Evolutionary conservation across 2,329 filamentous ascomycete species (phyloP), one percentile per base, ranked within the genome.

Genomic region (Botrytis galanthina): DNA sequence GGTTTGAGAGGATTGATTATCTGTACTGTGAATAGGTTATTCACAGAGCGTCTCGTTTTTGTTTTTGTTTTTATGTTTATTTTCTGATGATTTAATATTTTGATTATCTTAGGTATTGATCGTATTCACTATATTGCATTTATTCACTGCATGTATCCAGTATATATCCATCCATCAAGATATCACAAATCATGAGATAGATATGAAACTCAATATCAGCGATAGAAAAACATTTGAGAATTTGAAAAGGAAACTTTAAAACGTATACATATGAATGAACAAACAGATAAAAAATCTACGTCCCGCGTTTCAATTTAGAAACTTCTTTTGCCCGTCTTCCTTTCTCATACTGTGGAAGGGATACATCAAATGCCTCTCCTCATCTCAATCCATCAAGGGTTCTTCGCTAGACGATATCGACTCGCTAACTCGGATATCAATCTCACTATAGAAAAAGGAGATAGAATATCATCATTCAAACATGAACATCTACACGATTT

Each of bases 271-370:
- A 42, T 42, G 16, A 42, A 42, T 42, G 0, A 26, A n/a, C 6
- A 54, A n/a, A n/a, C 10, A n/a, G 14, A 51, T 1, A 3, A 10
- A n/a, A 14, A 14, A 0, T 54, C 48, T 54, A 54, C 10, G 3
- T 1, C 48, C 12, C 6, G 4, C 12, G 4, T 12, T n/a, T 16
- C 0, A 12, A 16, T 54, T 16, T 14, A 3, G 5, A n/a, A n/a
- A 14, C 5, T n/a, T n/a, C 48, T 16, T n/a, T 54, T 54, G 10
- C 26, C 48, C 4, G 48, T 2, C 22, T 51, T 51, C 46, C n/a
- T 2, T n/a, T n/a, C 26, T 4, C 10, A n/a, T 16, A 16, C 2
- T n/a, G 26, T 54, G 16, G 3, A n/a, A n/a, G 12, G 2, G 10
- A 57, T 57, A 42, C 10, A 42, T 42, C 4, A 42, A 37, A n/a